Base-by-base conservation (phyloP, 345 rosid genomes). In the Dipteronia sinensis region DNA sequence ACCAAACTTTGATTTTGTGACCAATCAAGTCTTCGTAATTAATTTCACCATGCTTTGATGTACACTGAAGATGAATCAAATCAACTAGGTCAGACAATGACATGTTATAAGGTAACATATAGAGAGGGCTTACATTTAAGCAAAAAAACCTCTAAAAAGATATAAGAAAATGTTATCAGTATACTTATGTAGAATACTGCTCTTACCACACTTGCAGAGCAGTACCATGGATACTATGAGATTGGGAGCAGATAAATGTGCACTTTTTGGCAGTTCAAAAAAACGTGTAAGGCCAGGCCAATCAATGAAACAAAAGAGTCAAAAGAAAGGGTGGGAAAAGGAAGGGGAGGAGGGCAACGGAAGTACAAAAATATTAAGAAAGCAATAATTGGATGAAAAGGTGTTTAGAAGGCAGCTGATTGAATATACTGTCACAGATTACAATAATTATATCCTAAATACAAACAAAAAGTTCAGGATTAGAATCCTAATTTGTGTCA, bases 1-100 rank as follows among this genome's bases (percentile, higher is more conserved):
- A 94, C 99, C 99, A 96, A 56, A 96, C 94, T 78, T 96, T 91
- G 87, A 96, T 85, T 86, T 88, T 87, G 85, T 84, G 83, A 77
- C 98, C 99, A 73, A 89, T 92, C 82, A 96, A 82, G 77, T 94
- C 99, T 69, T 86, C 97, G 64, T 84, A 66, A 67, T 82, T 85
- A 72, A 84, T 58, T 83, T 84, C 90, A 76, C 74, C 83, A 78
- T 88, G 85, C 85, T 86, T 86, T 20, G 86, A 84, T 53, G 97
- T 78, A 83, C 91, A 88, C 99, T 95, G 92, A 71, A 77, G 72
- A 42, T 40, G 58, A 73, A 71, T 76, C 78, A 77, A 73, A 56
- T 46, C 29, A 81, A 61, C 69, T 23, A 63, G 76, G 78, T 74
- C 65, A 82, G 76, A 67, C 13, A 82, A 73, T 68, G 10, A 64